These are phyloP conservation scores for Trichosporon sp. DNA, from an alignment of 1,284 basidiomycete genomes.

Conservation along the genomic window DNA sequence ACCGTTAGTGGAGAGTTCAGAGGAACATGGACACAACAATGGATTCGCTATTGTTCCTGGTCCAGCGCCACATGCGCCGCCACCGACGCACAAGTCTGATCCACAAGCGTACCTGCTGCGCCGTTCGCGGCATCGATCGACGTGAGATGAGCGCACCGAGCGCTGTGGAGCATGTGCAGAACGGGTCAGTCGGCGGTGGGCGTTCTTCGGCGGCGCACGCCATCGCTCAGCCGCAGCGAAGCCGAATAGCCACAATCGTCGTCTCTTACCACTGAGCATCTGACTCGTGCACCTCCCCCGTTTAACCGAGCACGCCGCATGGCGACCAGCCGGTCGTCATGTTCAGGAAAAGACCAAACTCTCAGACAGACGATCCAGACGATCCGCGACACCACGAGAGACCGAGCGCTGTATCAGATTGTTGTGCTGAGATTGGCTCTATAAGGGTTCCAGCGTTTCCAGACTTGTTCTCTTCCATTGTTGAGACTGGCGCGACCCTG, in stretches of 20 bases:
- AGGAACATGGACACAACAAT: neutral
- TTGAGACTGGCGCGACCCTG: neutral
- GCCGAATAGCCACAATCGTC: neutral
- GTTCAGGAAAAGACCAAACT: neutral
- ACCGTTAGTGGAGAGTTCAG: neutral
- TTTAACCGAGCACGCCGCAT: neutral
- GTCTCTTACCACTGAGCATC: too few species aligned
- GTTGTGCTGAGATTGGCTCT: too few species aligned
- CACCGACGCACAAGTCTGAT: neutral
- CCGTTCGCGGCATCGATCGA: too few species aligned
- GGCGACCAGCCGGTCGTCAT: neutral
- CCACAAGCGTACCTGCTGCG: neutral
- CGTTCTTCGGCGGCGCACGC: neutral
- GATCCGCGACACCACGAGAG: conserved; percentile 1
- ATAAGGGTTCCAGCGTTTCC: conserved; percentile 1
- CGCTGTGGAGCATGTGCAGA: neutral
- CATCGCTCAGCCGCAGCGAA: neutral
- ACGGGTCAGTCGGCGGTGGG: neutral
- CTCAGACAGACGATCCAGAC: neutral
- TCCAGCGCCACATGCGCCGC: neutral
- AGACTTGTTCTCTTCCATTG: neutral
- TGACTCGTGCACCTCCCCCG: neutral
- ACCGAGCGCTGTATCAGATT: too few species aligned
- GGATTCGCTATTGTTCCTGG: neutral
- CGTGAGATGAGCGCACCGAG: neutral